phyloP scores from a whole-genome alignment of 805 yeast genomes.

The Yamadazyma philogaea region DNA sequence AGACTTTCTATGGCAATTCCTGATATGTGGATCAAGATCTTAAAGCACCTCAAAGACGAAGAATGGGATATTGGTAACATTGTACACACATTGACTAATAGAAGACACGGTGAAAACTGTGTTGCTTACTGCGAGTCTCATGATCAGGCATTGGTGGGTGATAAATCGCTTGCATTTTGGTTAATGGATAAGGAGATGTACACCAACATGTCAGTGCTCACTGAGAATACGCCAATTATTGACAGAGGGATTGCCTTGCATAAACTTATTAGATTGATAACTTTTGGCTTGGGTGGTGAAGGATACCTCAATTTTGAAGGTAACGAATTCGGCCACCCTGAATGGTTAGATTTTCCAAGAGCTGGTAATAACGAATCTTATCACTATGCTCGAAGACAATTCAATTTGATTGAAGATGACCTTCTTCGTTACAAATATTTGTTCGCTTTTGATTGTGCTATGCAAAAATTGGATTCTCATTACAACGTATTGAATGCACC shows the following conservation, averaged over 20 bases:
- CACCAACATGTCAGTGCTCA: conserved; percentile 81
- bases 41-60: conserved; percentile 81
- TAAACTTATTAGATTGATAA: conserved; percentile 82
- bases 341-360: conserved; percentile 97
- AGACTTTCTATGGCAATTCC: conserved; percentile 96
- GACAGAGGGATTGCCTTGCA: conserved; percentile 91
- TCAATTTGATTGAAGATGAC: conserved; percentile 78
- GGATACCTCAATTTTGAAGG: conserved; percentile 96
- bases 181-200: conserved; percentile 98
- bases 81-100: conserved; percentile 76
- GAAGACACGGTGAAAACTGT: conserved; percentile 85
- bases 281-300: conserved; percentile 94
- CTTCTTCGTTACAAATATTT: conserved; percentile 75
- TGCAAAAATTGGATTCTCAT: conserved; percentile 71
- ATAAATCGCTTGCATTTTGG: conserved; percentile 96
- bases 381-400: conserved; percentile 94
- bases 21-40: conserved; percentile 96
- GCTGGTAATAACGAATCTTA: conserved; percentile 82
- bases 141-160: conserved; percentile 97
- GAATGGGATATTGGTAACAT: conserved; percentile 88
- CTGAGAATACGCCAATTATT: conserved; percentile 70
- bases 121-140: conserved; percentile 93
- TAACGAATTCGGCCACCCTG: conserved; percentile 98
- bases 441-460: conserved; percentile 77
- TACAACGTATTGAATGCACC: conserved; percentile 68